Base-by-base conservation (phyloP, 169 alveolate species). In the Eimeria praecox region DNA sequence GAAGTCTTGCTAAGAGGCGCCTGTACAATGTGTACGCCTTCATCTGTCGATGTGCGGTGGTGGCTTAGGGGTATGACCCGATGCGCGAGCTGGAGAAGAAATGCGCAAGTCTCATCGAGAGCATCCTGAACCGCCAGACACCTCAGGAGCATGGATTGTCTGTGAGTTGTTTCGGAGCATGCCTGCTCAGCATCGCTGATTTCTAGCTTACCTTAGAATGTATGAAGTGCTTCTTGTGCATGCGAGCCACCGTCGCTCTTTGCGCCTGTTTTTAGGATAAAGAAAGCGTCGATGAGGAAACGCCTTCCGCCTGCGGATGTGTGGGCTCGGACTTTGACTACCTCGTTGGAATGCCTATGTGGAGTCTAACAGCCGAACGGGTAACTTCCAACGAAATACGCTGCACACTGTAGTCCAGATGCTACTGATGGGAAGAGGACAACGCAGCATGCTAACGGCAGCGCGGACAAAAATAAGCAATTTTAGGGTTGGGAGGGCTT, bases 291-390 rank as follows among this genome's bases (percentile, higher is more conserved):
- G 92, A 86, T 38, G 92, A 86, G 59, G 92, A 86, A 49, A 12
- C 78, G 75, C 80, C 78, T 3, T 54, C 80, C 35, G 92, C 92
- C 46, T 86, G 92, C 46, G 92, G 92, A 8, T 86, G 92, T 59
- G 78, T 86, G 20, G 92, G 92, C 33, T 56, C 92, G 86, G 96
- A 95, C 95, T 99, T 97, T 97, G 99, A 99, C 97, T 99, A 99
- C 95, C 97, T 99, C 92, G 98, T 99, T 59, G 98, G 98, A 59
- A 98, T 99, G 99, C 99, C 99, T 40, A 97, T 99, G 92, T 98
- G 99, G 98, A 97, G 98, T 73, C 98, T 99, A 44, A 99, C 99
- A 16, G 97, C 97, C 22, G 99, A 99, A 96, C 98, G 97, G 96
- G 99, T 99, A 64, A 77, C 0, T 30, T 40, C 52, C 12, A 0